Evolutionary conservation across 768 basidiomycete species (phyloP), one percentile per base, ranked within the genome.

Genomic region (Piloderma croceum): DNA sequence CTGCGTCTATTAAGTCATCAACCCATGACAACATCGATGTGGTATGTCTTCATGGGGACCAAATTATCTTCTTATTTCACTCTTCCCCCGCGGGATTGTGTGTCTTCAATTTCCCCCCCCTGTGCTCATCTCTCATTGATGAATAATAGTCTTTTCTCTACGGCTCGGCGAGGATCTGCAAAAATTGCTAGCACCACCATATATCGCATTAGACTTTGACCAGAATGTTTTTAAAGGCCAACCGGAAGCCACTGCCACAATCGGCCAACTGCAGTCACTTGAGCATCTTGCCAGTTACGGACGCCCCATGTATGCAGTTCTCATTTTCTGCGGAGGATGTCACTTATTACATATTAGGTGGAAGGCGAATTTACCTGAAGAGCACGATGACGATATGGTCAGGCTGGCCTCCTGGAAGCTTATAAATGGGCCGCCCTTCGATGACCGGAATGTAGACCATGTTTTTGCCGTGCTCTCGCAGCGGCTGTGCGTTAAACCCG

Each of bases 391-490:
- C n/a, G n/a, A n/a, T n/a, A n/a, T n/a, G n/a, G n/a, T n/a, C n/a
- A n/a, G n/a, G n/a, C n/a, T n/a, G n/a, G n/a, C n/a, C n/a, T n/a
- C n/a, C n/a, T n/a, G n/a, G n/a, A n/a, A n/a, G n/a, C n/a, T n/a
- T n/a, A n/a, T n/a, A n/a, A n/a, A n/a, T n/a, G n/a, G n/a, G n/a
- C n/a, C n/a, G n/a, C n/a, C n/a, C n/a, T n/a, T n/a, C n/a, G n/a
- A n/a, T n/a, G n/a, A n/a, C n/a, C n/a, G n/a, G n/a, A n/a, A n/a
- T n/a, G n/a, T n/a, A n/a, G n/a, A n/a, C n/a, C n/a, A n/a, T 34
- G 20, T 48, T 7, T 34, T 48, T 47, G 45, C 51, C 31, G 45
- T 52, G 27, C 37, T 52, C 31, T 47, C 46, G 13, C 46, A 47
- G 39, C 46, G 49, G 33, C 23, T 52, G 24, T 47, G 45, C 37